Base-by-base conservation (phyloP, 495 filamentous ascomycete species). In the Penicillium taxi region DNA sequence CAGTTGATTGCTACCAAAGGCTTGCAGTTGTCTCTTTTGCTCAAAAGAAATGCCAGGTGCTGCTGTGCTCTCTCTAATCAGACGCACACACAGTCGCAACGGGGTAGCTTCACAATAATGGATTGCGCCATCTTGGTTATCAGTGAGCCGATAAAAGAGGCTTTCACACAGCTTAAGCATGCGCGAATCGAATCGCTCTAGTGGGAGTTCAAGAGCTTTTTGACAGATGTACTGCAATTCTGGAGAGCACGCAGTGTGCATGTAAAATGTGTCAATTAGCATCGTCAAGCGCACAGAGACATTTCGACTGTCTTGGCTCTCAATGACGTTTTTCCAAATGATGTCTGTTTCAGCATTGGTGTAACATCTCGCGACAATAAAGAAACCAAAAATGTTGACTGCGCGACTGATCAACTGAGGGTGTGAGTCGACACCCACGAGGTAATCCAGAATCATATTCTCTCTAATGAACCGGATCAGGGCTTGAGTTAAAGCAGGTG, bases 371-470 rank as follows among this genome's bases (percentile, higher is more conserved):
- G 86, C 94, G 25, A 91, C 84, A n/a, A 86, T 72, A 31, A 96
- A 70, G 42, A 95, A 96, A 0, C 82, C 83, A 26, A 94, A 67
- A 36, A 96, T 83, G 38, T 96, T 94, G 40, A 71, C 70, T 51
- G 84, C 83, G 42, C 85, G 75, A 26, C 64, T 69, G 29, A 94
- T 93, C 39, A 98, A 75, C 48, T 94, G 86, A 5, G 85, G 84
- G 51, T 96, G 91, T 12, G 91, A 94, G 37, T 86, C 88, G 27
- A 89, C 78, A 2, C 91, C 85, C 37, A 96, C 78, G 18, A 98
- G 74, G 56, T 96, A 94, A 30, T 86, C 78, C 27, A 94, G 70
- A 16, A 94, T 69, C 40, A 74, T 75, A 28, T 77, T 77, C 3
- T 67, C 46, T 17, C 78, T 60, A 26, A 94, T 70, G 41, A 80